Evolutionary conservation across 108 stramenopile species (phyloP).

Genomic region (Schizochytrium sp.): DNA sequence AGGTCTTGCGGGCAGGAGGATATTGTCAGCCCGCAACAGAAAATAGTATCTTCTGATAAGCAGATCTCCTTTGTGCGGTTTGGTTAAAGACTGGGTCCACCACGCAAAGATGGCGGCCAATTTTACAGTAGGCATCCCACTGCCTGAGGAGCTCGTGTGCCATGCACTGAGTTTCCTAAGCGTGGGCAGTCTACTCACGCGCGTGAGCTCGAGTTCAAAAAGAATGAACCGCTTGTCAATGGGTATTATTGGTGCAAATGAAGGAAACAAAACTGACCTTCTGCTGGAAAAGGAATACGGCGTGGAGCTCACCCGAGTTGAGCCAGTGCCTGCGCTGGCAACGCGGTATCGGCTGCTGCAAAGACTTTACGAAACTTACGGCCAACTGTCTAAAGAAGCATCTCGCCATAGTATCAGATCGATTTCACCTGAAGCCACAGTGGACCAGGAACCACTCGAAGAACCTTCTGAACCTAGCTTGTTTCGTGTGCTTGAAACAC

Average conservation of each 20-base stretch:
- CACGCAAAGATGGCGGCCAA: background rate
- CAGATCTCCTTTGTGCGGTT: too few species aligned
- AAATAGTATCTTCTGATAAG: too few species aligned
- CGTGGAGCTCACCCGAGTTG: background rate
- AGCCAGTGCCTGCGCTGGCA: constrained; percentile 1
- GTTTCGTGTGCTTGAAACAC: background rate
- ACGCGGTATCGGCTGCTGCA: background rate
- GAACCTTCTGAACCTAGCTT: background rate
- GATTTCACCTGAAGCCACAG: too few species aligned
- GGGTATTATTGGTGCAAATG: background rate
- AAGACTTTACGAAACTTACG: background rate
- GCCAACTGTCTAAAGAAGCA: background rate
- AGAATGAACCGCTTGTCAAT: background rate
- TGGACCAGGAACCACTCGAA: too few species aligned
- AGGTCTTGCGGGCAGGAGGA: too few species aligned
- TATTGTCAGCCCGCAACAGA: too few species aligned
- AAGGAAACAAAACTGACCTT: too few species aligned
- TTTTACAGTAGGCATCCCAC: background rate
- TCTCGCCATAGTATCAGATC: background rate
- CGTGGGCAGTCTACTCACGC: constrained; percentile 26
- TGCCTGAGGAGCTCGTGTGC: constrained; percentile 33
- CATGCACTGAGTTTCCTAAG: background rate
- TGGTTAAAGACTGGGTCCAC: too few species aligned
- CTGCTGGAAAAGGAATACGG: too few species aligned
- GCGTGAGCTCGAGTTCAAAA: background rate